These are phyloP conservation scores for Discostella stelligeroides DNA, from an alignment of 108 stramenopile genomes.

Conservation along the genomic window DNA sequence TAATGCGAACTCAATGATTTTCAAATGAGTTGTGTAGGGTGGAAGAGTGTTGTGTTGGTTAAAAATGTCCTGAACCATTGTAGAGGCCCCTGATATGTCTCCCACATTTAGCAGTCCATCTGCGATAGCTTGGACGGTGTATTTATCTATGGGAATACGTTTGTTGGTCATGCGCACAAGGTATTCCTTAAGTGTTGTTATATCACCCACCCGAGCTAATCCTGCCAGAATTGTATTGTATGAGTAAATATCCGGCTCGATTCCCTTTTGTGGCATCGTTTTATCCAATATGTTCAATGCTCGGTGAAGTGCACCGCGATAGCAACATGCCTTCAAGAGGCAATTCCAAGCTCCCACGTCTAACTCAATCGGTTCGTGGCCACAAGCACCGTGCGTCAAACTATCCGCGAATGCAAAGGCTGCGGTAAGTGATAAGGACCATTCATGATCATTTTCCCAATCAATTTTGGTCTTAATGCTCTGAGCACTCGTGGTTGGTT, in stretches of 20 bases:
- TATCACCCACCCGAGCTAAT: conserved; percentile 65
- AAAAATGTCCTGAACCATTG: conserved; percentile 70
- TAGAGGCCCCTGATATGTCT: conserved; percentile 65
- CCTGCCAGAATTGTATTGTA: conserved; percentile 76
- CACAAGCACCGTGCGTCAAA: conserved; percentile 87
- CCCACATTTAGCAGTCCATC: conserved; percentile 78
- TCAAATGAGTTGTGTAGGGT: conserved; percentile 84
- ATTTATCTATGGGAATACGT: conserved; percentile 56
- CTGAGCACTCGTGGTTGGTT: conserved; percentile 5
- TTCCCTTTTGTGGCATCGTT: conserved; percentile 65
- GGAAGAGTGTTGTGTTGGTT: conserved; percentile 83
- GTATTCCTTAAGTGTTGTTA: conserved; percentile 61
- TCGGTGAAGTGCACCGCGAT: conserved; percentile 80
- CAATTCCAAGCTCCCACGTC: conserved; percentile 67
- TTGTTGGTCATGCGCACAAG: conserved; percentile 67
- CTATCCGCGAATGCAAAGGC: conserved; percentile 88
- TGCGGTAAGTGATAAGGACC: conserved; percentile 69
- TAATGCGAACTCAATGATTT: conserved; percentile 82
- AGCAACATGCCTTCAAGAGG: conserved; percentile 81
- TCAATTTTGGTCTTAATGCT: conserved; percentile 62
- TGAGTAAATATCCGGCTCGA: conserved; percentile 68
- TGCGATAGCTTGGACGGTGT: conserved; percentile 70
- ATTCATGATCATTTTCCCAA: conserved; percentile 71
- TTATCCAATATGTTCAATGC: conserved; percentile 80
- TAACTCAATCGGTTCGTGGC: conserved; percentile 77